Base-by-base conservation (phyloP, 2,329 filamentous ascomycete species). In the Iodosphaeria phyllophila region DNA sequence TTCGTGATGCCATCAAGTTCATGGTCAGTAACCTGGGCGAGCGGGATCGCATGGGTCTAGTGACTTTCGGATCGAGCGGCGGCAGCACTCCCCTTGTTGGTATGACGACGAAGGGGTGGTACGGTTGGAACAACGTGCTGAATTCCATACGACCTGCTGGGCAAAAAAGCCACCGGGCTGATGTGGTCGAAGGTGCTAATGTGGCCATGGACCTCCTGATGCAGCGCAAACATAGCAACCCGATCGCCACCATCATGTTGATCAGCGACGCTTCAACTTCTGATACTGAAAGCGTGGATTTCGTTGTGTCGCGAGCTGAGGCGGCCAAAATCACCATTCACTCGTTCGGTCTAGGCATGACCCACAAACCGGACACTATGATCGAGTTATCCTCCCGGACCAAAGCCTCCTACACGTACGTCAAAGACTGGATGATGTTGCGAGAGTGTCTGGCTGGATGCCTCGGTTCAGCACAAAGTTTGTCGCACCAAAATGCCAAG, bases 341-440 rank as follows among this genome's bases (percentile, higher is more conserved):
- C 50, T 93, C 89, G 0, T 98, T 98, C 39, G 89, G 89, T 17
- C 64, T 98, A 11, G 89, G 89, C 25, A 72, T 93, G 58, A 95
- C 86, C 1, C 89, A 98, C 52, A 95, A 95, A 52, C 89, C 89
- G 5, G 89, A 98, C 44, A 93, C 84, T 1, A 92, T 98, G 83
- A 92, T 98, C 33, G 86, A 95, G 51, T 58, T 98, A 8, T 95
- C 89, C 1, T 89, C 79, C 5, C 68, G 83, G 31, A 98, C 89
- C 4, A 98, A 95, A 54, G 89, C 84, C 4, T 91, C 83, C 2
- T 98, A 95, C 44, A 91, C 83, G 2, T 98, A 95, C 41, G 84
- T 98, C 37, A 98, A 95, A 52, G 89, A 98, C 48, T 98, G 89
- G 89, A 95, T 95, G 86, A 98, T 95, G 86, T 64, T 98, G 18